Percentiles rank a stretch among this genome's conserved stretches.
These are phyloP conservation scores for Apophysomyces trapeziformis DNA, from an alignment of 371 early-diverging fungal genomes.

Conservation along the genomic window DNA sequence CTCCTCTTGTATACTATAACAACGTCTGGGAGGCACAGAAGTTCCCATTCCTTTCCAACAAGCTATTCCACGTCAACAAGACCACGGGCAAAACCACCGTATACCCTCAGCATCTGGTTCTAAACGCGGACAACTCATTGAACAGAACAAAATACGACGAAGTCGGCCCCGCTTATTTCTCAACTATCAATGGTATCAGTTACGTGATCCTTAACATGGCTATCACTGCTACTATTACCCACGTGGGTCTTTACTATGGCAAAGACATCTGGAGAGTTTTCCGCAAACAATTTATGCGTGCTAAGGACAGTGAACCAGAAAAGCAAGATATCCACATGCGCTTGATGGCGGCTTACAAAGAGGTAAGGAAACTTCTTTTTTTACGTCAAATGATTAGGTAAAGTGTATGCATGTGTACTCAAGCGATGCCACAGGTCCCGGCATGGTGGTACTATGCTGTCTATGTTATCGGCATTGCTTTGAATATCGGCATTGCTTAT, in stretches of 20 bases:
- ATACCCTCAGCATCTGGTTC: conserved; percentile 43
- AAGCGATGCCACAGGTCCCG: conserved; percentile 66
- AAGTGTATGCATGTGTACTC: conserved; percentile 13
- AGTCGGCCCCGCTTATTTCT: conserved; percentile 31
- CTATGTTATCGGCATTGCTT: conserved; percentile 60
- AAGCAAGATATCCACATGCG: conserved; percentile 34
- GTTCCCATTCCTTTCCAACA: conserved; percentile 39
- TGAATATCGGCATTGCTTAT: conserved; percentile 70
- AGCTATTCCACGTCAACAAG: conserved; percentile 25
- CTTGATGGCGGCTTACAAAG: conserved; percentile 40
- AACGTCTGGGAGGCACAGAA: conserved; percentile 43
- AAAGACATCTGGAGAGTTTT: conserved; percentile 22
- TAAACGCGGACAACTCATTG: conserved; percentile 33
- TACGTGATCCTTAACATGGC: conserved; percentile 35
- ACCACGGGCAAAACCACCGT: conserved; percentile 17
- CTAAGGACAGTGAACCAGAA: conserved; percentile 2
- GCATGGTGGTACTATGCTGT: conserved; percentile 75
- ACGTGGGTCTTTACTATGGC: conserved; percentile 48
- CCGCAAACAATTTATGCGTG: background rate
- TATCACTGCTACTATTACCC: conserved; percentile 49
- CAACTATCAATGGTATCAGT: conserved; percentile 21
- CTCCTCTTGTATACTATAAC: conserved; percentile 34
- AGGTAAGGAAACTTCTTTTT: conserved; percentile 27
- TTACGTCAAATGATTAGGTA: background rate
- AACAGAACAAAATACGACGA: conserved; percentile 30